Conservation (phyloP, 2,329 filamentous ascomycete genomes). For the Alternaria triticimaculans region DNA sequence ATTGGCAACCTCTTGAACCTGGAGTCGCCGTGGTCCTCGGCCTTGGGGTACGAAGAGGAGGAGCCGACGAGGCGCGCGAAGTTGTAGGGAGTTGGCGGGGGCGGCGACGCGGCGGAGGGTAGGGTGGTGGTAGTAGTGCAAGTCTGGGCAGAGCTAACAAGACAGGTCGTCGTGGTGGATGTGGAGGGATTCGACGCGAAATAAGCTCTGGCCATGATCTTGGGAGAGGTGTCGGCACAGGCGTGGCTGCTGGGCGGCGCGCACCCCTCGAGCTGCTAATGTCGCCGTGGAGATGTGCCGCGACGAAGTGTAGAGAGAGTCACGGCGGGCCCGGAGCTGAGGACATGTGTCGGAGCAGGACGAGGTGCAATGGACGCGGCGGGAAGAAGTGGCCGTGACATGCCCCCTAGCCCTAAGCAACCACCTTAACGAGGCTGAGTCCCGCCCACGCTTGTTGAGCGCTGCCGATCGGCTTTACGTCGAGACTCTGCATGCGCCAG, state of each 20-base stretch:
- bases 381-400: slow-evolving; percentile 11
- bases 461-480: slow-evolving; percentile 13
- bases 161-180: slow-evolving; percentile 22
- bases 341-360: slow-evolving; percentile 6
- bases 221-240: slow-evolving; percentile 15
- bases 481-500: slow-evolving; percentile 14
- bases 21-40: slow-evolving; percentile 28
- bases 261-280: slow-evolving; percentile 8
- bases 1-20: slow-evolving; percentile 25
- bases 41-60: slow-evolving; percentile 24
- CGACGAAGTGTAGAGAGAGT: slow-evolving; percentile 3
- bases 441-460: slow-evolving; percentile 13
- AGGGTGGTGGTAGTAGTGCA: not conserved
- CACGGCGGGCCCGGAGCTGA: slow-evolving; percentile 4
- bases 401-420: slow-evolving; percentile 2
- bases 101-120: slow-evolving; percentile 18
- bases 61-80: slow-evolving; percentile 25
- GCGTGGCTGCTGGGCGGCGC: slow-evolving; percentile 14
- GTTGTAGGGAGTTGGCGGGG: slow-evolving; percentile 23
- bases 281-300: slow-evolving; percentile 8
- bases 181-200: slow-evolving; percentile 23
- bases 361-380: slow-evolving; percentile 8
- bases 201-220: slow-evolving; percentile 31
- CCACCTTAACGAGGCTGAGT: slow-evolving; percentile 13
- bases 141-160: slow-evolving; percentile 12